Evolutionary conservation across 768 basidiomycete species (phyloP), one percentile per base, ranked within the genome.

Genomic region (Xerocomellus chrysenteron): DNA sequence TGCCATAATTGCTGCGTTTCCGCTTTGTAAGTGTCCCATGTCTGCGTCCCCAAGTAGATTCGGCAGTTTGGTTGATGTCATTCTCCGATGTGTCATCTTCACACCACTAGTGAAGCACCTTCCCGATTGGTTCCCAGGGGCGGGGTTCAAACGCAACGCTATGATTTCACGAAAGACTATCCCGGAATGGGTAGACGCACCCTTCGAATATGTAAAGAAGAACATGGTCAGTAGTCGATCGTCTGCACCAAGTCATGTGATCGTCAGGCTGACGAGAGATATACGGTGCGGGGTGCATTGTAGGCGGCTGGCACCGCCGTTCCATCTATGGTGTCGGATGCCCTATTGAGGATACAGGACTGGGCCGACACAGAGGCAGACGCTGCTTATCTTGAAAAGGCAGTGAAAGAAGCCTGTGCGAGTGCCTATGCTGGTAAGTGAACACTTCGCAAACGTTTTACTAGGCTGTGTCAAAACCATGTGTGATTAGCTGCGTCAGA

Each of bases 81-180:
- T 36, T 17, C 16, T n/a, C 40, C 9, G 26, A 28, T 28, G 26
- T 28, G 26, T 28, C 26, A 28, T 28, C 26, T 2, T 28, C 26
- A 28, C 26, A 28, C 5, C 26, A 28, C 32, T 28, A 68, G 63
- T 70, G 14, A 55, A 35, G 41, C 19, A 58, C 39, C 40, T 69
- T 50, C 67, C 65, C 6, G n/a, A 55, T 2, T 68, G 68, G 68
- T 52, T 67, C 6, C 65, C 68, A 33, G 66, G 66, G n/a, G 57
- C 59, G 16, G 24, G 53, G 5, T 67, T 68, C 57, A 55, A 64
- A 28, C 60, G 54, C n/a, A 43, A 16, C n/a, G 68, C 65, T 19
- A 10, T 21, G 19, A 54, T 58, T 17, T 58, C 53, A 6, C 58
- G 58, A 30, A n/a, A 36, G 35, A 41, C 40, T 3, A 49, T 57